Percentiles rank a stretch among this genome's conserved stretches.
These are phyloP conservation scores for Tuber microsphaerosporum DNA, from an alignment of 495 filamentous ascomycete genomes.

Conservation along the genomic window DNA sequence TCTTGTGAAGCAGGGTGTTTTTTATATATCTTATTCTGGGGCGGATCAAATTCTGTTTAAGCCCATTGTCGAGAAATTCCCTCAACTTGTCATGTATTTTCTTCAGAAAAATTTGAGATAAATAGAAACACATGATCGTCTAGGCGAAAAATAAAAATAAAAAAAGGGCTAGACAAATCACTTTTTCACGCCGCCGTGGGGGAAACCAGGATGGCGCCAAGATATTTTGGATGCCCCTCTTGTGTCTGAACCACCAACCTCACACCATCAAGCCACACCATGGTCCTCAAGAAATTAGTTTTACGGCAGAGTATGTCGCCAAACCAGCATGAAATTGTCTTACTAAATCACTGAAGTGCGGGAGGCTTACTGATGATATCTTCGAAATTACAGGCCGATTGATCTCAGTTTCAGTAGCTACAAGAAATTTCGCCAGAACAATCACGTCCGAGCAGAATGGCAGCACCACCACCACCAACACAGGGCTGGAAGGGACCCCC, in stretches of 20 bases:
- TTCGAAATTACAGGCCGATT: constrained; percentile 19
- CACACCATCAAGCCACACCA: constrained; percentile 9
- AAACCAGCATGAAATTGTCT: neutral
- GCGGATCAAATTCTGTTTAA: neutral
- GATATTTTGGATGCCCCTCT: neutral
- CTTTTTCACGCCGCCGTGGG: neutral
- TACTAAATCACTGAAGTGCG: neutral
- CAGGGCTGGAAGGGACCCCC: constrained; percentile 1
- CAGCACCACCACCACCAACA: constrained; percentile 7
- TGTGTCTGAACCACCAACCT: neutral
- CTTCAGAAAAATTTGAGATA: neutral
- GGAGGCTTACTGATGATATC: constrained; percentile 11
- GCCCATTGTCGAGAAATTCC: neutral
- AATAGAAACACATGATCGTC: neutral
- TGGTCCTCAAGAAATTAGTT: constrained; percentile 33
- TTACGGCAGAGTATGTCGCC: constrained; percentile 25
- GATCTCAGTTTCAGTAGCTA: constrained; percentile 7
- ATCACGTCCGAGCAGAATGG: constrained; percentile 10
- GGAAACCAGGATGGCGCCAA: neutral
- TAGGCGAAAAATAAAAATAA: neutral
- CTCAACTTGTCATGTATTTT: constrained; percentile 1
- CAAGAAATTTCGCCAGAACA: constrained; percentile 10
- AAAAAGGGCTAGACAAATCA: neutral
- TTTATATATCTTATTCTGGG: constrained; percentile 7
- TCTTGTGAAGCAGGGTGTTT: constrained; percentile 6